Conservation (phyloP, 441 rosid species). For the Gossypium laxum region DNA sequence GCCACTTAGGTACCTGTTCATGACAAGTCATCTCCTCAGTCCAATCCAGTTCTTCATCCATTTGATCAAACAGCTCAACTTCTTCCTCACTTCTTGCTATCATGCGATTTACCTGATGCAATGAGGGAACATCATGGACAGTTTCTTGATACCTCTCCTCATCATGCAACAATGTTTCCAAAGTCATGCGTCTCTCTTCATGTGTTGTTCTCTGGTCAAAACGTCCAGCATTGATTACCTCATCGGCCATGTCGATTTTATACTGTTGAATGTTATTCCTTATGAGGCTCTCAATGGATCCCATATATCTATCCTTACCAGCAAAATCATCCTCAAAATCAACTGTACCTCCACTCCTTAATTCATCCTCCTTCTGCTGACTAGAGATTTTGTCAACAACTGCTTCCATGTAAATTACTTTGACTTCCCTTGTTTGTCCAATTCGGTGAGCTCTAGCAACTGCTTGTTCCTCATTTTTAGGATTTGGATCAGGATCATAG, state of each 20-base stretch:
- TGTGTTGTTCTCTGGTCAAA: constrained; percentile 99
- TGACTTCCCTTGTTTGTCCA: constrained; percentile 96
- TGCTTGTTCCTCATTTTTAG: constrained; percentile 99
- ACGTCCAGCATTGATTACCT: constrained; percentile 99
- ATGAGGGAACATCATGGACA: constrained; percentile 90
- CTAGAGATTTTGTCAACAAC: constrained; percentile 86
- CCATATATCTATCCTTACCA: constrained; percentile 97
- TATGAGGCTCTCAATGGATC: constrained; percentile 96
- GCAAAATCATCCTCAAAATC: constrained; percentile 96
- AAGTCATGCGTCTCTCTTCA: constrained; percentile 94
- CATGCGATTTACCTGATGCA: constrained; percentile 91
- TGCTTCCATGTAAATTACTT: constrained; percentile 97
- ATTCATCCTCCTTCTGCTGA: constrained; percentile 92
- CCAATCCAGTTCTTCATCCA: constrained; percentile 98
- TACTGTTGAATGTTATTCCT: constrained; percentile 98
- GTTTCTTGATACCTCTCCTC: constrained; percentile 98
- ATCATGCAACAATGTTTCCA: constrained; percentile 93
- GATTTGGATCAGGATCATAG: constrained; percentile 99
- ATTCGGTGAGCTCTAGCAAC: constrained; percentile 99
- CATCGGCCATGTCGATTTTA: constrained; percentile 99
- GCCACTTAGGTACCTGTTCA: constrained; percentile 94
- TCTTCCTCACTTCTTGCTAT: constrained; percentile 94
- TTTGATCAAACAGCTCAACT: constrained; percentile 95
- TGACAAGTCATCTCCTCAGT: constrained; percentile 84
- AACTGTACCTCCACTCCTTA: constrained; percentile 67